Percentiles rank a stretch among this genome's conserved stretches.
These are phyloP conservation scores for Cercospora janseana DNA, from an alignment of 2,329 filamentous ascomycete species.

Conservation along the genomic window DNA sequence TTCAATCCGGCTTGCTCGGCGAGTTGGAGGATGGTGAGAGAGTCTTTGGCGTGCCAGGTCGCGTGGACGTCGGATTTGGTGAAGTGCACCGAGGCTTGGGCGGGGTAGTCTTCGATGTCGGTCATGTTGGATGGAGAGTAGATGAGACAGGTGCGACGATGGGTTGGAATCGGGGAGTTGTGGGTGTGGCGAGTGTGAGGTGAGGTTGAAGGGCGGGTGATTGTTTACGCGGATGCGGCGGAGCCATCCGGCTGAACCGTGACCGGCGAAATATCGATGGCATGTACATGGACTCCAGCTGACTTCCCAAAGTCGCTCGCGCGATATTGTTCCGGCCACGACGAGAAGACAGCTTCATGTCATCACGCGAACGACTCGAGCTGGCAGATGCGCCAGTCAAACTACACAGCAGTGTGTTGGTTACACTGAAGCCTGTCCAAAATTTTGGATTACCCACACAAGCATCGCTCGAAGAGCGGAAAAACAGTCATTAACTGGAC, in stretches of 20 bases:
- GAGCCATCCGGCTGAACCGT: too few relatives aligned
- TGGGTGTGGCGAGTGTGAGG: not conserved
- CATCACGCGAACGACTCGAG: too few relatives aligned
- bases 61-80: constrained; percentile 26
- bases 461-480: too few relatives aligned
- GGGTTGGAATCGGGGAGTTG: not conserved
- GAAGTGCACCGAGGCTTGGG: constrained; percentile 21
- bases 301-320: not conserved
- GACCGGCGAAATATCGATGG: not conserved
- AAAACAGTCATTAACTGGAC: too few relatives aligned
- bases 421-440: too few relatives aligned
- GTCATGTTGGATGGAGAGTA: constrained; percentile 5
- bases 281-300: not conserved
- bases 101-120: constrained; percentile 27
- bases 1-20: constrained; percentile 30
- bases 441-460: too few relatives aligned
- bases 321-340: too few relatives aligned
- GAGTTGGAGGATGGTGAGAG: constrained; percentile 28
- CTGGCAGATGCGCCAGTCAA: too few relatives aligned
- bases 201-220: not conserved
- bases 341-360: too few relatives aligned
- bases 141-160: not conserved
- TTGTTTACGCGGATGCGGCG: not conserved
- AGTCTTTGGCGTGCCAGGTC: constrained; percentile 24
- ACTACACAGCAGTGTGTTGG: too few relatives aligned